Conservation (phyloP, 106 monocot species). For the Dendrobium officinale region DNA sequence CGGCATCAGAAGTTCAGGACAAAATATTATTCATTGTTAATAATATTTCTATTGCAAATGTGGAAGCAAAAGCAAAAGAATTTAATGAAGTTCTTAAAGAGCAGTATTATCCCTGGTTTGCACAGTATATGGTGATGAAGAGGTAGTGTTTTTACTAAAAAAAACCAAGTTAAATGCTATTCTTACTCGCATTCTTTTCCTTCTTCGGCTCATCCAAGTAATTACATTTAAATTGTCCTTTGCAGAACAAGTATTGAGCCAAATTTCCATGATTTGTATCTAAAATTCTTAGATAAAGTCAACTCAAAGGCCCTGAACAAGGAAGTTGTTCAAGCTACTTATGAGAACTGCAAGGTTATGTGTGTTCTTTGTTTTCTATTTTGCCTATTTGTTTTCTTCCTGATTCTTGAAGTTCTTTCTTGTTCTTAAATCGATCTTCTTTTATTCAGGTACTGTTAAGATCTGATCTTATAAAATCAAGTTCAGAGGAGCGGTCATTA, state of each 20-base stretch:
- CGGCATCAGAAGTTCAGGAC: slow-evolving; percentile 80
- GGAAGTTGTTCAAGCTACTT: slow-evolving; percentile 93
- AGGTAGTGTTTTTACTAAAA: slow-evolving; percentile 33
- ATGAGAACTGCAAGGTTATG: slow-evolving; percentile 97
- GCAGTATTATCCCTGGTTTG: slow-evolving; percentile 93
- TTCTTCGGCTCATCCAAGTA: not conserved
- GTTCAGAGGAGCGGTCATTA: slow-evolving; percentile 95
- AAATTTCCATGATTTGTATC: slow-evolving; percentile 95
- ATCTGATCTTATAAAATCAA: slow-evolving; percentile 96
- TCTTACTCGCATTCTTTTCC: not conserved
- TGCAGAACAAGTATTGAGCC: slow-evolving; percentile 97
- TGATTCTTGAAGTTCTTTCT: not conserved
- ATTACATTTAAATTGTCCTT: slow-evolving; percentile 6
- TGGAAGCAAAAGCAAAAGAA: slow-evolving; percentile 89
- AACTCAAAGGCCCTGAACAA: slow-evolving; percentile 78
- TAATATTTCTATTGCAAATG: slow-evolving; percentile 79
- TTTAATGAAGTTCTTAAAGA: slow-evolving; percentile 76
- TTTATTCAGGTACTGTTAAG: slow-evolving; percentile 56
- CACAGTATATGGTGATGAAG: slow-evolving; percentile 99
- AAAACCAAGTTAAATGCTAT: not conserved
- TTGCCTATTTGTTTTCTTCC: not conserved
- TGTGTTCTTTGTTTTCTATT: not conserved
- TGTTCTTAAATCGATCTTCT: not conserved
- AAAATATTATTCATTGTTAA: slow-evolving; percentile 95
- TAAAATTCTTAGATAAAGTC: slow-evolving; percentile 89